phyloP scores from a whole-genome alignment of 225 moss, liverwort and hornwort genomes.

The Pseudoscleropodium purum region DNA sequence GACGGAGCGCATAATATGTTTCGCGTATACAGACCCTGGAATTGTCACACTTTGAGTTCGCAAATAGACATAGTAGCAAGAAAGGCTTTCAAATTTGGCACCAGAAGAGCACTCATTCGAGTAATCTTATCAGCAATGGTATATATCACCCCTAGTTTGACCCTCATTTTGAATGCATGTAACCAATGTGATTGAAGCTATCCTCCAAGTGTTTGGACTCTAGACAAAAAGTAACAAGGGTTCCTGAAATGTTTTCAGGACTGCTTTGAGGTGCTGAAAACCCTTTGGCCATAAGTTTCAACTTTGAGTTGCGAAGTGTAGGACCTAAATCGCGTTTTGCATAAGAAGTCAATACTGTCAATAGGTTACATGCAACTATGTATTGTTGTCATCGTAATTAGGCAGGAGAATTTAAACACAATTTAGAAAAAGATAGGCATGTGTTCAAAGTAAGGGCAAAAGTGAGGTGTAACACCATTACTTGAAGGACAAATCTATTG shows the following conservation, averaged over 20 bases:
- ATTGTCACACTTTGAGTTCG: background rate
- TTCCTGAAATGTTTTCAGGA: background rate
- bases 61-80: background rate
- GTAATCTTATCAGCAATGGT: background rate
- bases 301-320: background rate
- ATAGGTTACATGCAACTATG: background rate
- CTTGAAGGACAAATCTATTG: background rate
- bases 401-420: background rate
- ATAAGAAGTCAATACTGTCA: background rate
- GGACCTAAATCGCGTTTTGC: background rate
- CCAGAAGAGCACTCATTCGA: background rate
- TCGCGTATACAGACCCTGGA: conserved; percentile 23
- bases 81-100: background rate
- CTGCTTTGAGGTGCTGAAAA: background rate
- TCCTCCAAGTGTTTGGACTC: background rate
- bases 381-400: background rate
- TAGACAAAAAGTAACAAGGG: background rate
- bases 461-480: background rate
- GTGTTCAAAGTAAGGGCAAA: background rate
- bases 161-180: background rate
- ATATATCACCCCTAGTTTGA: background rate
- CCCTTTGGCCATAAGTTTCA: no score
- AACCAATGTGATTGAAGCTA: background rate
- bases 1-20: background rate
- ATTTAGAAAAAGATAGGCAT: background rate